These are phyloP conservation scores for Blastosporella zonata DNA, from an alignment of 1,284 basidiomycete genomes.

Conservation along the genomic window DNA sequence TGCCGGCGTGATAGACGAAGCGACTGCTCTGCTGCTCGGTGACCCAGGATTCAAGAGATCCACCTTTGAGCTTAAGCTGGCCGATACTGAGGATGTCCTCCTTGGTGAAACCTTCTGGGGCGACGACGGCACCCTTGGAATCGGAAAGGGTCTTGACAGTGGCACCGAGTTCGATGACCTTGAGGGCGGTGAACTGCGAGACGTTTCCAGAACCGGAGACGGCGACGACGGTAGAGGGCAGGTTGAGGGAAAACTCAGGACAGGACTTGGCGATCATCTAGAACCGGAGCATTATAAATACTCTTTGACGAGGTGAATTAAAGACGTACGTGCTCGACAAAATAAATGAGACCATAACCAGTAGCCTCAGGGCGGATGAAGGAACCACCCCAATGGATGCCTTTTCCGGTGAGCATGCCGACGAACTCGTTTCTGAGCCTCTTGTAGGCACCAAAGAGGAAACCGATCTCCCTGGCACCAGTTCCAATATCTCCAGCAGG, in stretches of 20 bases:
- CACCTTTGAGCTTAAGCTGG: constrained; percentile 64
- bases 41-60: constrained; percentile 49
- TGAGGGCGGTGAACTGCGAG: constrained; percentile 77
- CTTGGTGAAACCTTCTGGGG: constrained; percentile 57
- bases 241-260: constrained; percentile 43
- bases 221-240: constrained; percentile 52
- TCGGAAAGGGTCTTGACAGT: constrained; percentile 77
- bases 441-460: constrained; percentile 76
- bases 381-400: constrained; percentile 70
- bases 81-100: constrained; percentile 57
- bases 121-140: constrained; percentile 71
- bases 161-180: constrained; percentile 77
- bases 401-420: constrained; percentile 80
- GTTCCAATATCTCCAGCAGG: constrained; percentile 77
- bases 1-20: constrained; percentile 67
- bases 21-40: constrained; percentile 35
- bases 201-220: constrained; percentile 78
- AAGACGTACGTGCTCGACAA: constrained; percentile 61
- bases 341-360: constrained; percentile 80
- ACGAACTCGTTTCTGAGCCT: constrained; percentile 73
- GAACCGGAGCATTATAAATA: neutral
- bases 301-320: constrained; percentile 1
- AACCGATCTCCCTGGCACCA: constrained; percentile 71
- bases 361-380: constrained; percentile 74
- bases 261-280: constrained; percentile 53